These are phyloP conservation scores for Globisporangium barbulae DNA, from an alignment of 352 stramenopile genomes.

Conservation along the genomic window DNA sequence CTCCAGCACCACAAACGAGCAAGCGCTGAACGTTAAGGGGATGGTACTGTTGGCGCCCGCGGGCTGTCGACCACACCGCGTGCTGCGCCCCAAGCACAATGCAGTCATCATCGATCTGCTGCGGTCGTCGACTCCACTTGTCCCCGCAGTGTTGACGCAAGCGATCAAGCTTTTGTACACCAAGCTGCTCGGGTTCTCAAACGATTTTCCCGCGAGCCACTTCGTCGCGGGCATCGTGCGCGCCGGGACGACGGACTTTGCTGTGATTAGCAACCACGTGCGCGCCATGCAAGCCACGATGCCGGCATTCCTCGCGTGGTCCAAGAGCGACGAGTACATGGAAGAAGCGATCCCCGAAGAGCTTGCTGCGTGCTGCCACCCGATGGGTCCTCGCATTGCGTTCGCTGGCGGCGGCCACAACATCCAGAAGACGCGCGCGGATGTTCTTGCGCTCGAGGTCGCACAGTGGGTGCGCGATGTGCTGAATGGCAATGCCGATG, in stretches of 20 bases:
- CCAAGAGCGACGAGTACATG: slow-evolving; percentile 46
- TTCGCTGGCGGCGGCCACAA: slow-evolving; percentile 51
- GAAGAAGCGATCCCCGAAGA: slow-evolving; percentile 37
- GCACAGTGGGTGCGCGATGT: slow-evolving; percentile 24
- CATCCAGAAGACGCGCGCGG: slow-evolving; percentile 54
- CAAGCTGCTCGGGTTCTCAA: slow-evolving; percentile 29
- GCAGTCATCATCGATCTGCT: slow-evolving; percentile 29
- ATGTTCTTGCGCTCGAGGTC: slow-evolving; percentile 24
- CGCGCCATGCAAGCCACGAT: slow-evolving; percentile 14
- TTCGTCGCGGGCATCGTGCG: slow-evolving; percentile 40
- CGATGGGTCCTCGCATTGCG: slow-evolving; percentile 27
- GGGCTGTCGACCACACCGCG: slow-evolving; percentile 39
- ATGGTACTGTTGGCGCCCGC: slow-evolving; percentile 40
- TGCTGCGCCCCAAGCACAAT: slow-evolving; percentile 32
- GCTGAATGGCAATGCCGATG: not conserved
- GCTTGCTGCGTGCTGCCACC: slow-evolving; percentile 25
- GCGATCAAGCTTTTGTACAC: slow-evolving; percentile 41
- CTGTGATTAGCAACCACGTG: slow-evolving; percentile 30
- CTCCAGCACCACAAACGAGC: not conserved
- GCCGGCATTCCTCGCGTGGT: slow-evolving; percentile 43
- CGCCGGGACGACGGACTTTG: slow-evolving; percentile 43
- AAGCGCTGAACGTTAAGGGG: slow-evolving; percentile 23
- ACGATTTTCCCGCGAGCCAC: slow-evolving; percentile 23
- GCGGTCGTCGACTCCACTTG: slow-evolving; percentile 18
- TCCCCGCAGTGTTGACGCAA: slow-evolving; percentile 12